Evolutionary conservation across 768 basidiomycete species (phyloP), one percentile per base, ranked within the genome.

Genomic region (Tricholoma furcatifolium): DNA sequence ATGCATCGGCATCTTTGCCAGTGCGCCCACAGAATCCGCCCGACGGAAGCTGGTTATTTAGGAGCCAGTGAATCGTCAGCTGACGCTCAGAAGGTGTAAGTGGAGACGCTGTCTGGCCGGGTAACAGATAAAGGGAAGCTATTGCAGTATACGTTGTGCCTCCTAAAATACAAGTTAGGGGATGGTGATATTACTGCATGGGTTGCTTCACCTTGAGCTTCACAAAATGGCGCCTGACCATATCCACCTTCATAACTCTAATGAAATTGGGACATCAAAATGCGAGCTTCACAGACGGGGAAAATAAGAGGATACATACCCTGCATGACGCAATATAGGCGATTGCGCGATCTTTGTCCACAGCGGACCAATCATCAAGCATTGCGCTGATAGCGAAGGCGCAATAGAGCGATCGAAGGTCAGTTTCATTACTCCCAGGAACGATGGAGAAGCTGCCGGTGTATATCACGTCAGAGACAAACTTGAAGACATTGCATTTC

Each of bases 171-270:
- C 11, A 43, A 30, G 24, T 18, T 23, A 21, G 36, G 31, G 12
- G n/a, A 36, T 18, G 23, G 23, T 18, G 8, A n/a, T 34, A 47
- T 17, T 10, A 2, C 4, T 20, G 31, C 18, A 18, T 32, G 8
- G 18, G 14, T n/a, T 35, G 1, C 56, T 74, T 17, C 50, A 90
- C 93, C 94, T 67, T 93, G 85, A 3, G 94, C 87, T 70, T 99
- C 96, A 39, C 85, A 81, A 40, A 76, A 80, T 0, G 93, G 87
- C 2, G 80, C 74, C 63, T 94, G 90, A 0, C 91, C 93, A 60
- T 90, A 99, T 0, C 92, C 95, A 12, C 94, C 94, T 76, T 97
- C 94, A 62, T 93, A 91, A 2, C 86, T 85, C 95, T 98, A 50
- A 42, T 55, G 21, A 42, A 21, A 27, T 21, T 11, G 34, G 11